These are phyloP conservation scores for Spongiforma sp. DNA, from an alignment of 1,284 basidiomycete genomes.

Conservation along the genomic window DNA sequence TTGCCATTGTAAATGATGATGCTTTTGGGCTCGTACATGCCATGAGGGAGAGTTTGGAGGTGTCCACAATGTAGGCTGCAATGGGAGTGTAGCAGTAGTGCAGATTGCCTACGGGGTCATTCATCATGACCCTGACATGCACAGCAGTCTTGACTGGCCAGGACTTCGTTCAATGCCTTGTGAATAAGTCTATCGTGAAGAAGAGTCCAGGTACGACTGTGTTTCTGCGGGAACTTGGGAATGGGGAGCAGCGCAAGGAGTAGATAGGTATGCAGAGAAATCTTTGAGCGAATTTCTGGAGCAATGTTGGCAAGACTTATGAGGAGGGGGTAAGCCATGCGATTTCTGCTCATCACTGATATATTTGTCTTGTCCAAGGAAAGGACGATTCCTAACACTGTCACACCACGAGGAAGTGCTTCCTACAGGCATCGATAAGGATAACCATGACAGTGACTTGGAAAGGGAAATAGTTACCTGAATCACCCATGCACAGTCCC, in stretches of 20 bases:
- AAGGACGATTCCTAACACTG: not conserved
- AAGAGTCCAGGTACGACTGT: not conserved
- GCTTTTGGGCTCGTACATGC: not conserved
- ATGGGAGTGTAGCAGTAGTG: not conserved
- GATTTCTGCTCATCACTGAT: not conserved
- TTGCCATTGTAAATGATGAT: not conserved
- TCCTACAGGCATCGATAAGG: not conserved
- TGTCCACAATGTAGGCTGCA: not conserved
- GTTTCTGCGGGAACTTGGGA: not conserved
- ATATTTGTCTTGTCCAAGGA: not conserved
- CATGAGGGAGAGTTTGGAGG: not conserved
- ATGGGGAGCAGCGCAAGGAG: not conserved
- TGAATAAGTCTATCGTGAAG: not conserved
- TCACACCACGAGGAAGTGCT: not conserved
- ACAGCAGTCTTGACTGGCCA: not conserved
- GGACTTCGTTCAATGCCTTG: not conserved
- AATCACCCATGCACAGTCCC: not conserved
- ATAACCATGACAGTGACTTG: not conserved
- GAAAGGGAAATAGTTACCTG: not conserved
- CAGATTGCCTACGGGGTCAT: not conserved
- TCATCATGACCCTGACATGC: not conserved
- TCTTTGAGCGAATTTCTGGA: not conserved
- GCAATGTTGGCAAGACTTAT: not conserved
- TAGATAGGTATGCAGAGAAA: not conserved
- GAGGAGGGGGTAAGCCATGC: not conserved